Evolutionary conservation across 768 basidiomycete species (phyloP).

Genomic region (Lactifluus hygrophoroides): DNA sequence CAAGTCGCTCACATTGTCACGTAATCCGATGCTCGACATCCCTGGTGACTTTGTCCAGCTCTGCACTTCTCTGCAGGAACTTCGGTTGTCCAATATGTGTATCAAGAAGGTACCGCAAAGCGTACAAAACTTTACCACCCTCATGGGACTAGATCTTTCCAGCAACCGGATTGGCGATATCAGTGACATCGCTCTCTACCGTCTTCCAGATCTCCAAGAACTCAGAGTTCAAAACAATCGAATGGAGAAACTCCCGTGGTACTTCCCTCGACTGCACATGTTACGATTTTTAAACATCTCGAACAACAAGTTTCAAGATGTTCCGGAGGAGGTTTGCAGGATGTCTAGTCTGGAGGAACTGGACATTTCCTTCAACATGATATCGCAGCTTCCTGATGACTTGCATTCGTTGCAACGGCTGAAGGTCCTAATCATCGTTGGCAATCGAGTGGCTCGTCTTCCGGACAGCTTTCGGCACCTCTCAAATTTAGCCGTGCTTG

Average conservation of each 20-base stretch:
- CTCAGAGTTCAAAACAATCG: constrained; percentile 88
- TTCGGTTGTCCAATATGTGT: constrained; percentile 84
- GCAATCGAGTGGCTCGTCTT: constrained; percentile 70
- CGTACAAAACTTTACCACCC: constrained; percentile 61
- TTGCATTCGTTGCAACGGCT: constrained; percentile 63
- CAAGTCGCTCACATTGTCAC: constrained; percentile 76
- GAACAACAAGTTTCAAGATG: constrained; percentile 80
- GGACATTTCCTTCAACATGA: constrained; percentile 91
- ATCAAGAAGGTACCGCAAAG: constrained; percentile 89
- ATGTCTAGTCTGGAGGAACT: constrained; percentile 72
- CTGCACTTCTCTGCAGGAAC: constrained; percentile 73
- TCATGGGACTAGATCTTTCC: constrained; percentile 80
- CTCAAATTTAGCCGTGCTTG: constrained; percentile 55
- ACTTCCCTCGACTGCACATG: constrained; percentile 64
- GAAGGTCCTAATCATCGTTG: constrained; percentile 71
- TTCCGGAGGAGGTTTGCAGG: constrained; percentile 70
- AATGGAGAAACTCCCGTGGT: constrained; percentile 76
- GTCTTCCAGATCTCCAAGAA: constrained; percentile 56
- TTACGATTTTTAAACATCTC: constrained; percentile 85
- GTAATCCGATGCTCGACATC: constrained; percentile 93
- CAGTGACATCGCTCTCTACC: constrained; percentile 75
- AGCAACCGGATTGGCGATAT: constrained; percentile 88
- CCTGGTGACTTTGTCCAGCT: constrained; percentile 94
- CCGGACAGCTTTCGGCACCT: constrained; percentile 54
- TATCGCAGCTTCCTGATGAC: constrained; percentile 71